phyloP scores from a whole-genome alignment of 2,329 filamentous ascomycete species.

The Lachnellula subtilissima region DNA sequence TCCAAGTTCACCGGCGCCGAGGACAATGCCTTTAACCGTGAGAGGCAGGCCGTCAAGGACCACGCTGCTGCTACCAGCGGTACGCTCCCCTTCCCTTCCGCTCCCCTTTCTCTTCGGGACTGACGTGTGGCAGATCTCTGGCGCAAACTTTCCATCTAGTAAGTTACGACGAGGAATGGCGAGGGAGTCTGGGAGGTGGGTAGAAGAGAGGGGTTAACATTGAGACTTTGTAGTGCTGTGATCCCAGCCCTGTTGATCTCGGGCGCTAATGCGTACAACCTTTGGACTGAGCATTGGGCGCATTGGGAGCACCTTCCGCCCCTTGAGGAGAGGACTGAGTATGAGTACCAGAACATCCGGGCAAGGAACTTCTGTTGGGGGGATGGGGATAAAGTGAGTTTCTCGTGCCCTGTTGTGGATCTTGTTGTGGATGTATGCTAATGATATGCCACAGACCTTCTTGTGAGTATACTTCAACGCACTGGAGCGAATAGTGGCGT shows the following conservation, averaged over 20 bases:
- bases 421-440: conserved; percentile 8
- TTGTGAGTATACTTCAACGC: conserved; percentile 48
- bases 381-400: conserved; percentile 83
- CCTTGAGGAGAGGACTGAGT: conserved; percentile 86
- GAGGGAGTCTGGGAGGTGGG: not conserved
- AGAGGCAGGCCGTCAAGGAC: conserved; percentile 84
- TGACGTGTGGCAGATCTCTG: conserved; percentile 67
- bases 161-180: conserved; percentile 38
- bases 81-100: conserved; percentile 45
- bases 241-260: conserved; percentile 69
- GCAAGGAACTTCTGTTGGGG: conserved; percentile 95
- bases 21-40: conserved; percentile 91
- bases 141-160: conserved; percentile 96
- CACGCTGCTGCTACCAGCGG: conserved; percentile 82
- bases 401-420: conserved; percentile 5
- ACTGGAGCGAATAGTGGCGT: conserved; percentile 1
- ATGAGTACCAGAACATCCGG: conserved; percentile 97
- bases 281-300: conserved; percentile 97
- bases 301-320: conserved; percentile 84
- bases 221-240: conserved; percentile 54
- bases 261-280: conserved; percentile 76
- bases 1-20: conserved; percentile 54
- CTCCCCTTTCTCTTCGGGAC: conserved; percentile 11
- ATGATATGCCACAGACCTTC: conserved; percentile 46
- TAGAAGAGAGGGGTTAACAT: conserved; percentile 3